Percentiles rank a stretch among this genome's conserved stretches.
Evolutionary conservation across 768 basidiomycete species (phyloP).

Genomic region (Leccinum subgranulosum): DNA sequence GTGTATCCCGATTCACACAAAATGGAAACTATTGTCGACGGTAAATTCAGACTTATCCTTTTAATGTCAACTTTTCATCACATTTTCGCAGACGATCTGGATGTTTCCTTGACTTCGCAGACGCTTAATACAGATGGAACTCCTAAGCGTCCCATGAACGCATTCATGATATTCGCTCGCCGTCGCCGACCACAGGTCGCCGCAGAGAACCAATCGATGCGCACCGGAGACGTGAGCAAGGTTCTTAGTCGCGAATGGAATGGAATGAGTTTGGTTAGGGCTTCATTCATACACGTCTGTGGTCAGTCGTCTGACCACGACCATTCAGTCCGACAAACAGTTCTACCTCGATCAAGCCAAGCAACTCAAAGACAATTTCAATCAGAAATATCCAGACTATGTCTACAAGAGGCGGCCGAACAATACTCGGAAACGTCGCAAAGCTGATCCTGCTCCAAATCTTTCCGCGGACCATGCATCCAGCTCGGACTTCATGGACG

Average conservation of each 20-base stretch:
- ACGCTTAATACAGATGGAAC: slow-evolving; percentile 84
- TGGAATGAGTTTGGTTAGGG: slow-evolving; percentile 66
- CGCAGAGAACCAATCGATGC: slow-evolving; percentile 85
- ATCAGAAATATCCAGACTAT: slow-evolving; percentile 83
- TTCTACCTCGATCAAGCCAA: slow-evolving; percentile 88
- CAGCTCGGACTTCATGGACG: slow-evolving; percentile 33
- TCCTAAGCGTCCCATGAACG: slow-evolving; percentile 90
- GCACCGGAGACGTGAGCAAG: slow-evolving; percentile 88
- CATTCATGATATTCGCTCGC: slow-evolving; percentile 91
- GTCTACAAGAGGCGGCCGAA: slow-evolving; percentile 87
- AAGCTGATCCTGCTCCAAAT: slow-evolving; percentile 32
- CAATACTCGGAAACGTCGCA: slow-evolving; percentile 71
- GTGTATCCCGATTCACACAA: slow-evolving; percentile 35
- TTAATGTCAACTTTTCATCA: slow-evolving; percentile 14
- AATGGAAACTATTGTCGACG: slow-evolving; percentile 45
- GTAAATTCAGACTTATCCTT: slow-evolving; percentile 27
- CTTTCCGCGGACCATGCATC: slow-evolving; percentile 30
- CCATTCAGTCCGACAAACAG: slow-evolving; percentile 67
- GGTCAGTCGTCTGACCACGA: slow-evolving; percentile 15
- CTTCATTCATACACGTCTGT: neutral
- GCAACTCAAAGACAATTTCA: slow-evolving; percentile 81
- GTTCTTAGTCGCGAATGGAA: slow-evolving; percentile 87
- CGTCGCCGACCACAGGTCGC: slow-evolving; percentile 79
- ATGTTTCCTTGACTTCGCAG: slow-evolving; percentile 62
- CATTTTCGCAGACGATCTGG: slow-evolving; percentile 34